Evolutionary conservation across 1,139 yeast genomes (phyloP), one percentile per base, ranked within the genome.

Genomic region (Groenewaldozyma auringiensis): DNA sequence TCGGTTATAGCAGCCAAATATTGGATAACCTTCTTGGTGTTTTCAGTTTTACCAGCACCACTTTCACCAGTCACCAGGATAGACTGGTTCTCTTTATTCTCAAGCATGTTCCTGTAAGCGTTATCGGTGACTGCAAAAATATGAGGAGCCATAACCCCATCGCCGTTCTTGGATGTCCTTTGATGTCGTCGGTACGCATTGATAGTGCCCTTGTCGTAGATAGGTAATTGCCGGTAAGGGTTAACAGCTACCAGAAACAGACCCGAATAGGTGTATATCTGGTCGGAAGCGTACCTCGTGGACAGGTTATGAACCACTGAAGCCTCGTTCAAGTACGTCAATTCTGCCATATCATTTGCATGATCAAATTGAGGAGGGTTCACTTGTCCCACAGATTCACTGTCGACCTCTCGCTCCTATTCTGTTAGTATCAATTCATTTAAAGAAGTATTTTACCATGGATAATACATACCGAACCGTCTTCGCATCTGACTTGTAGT

Each of bases 31-130:
- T 85, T 87, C 64, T 92, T 92, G n/a, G 98, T 92, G 56, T 87
- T 92, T 66, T 92, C 98, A 0, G 98, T 92, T 63, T 92, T 92
- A 47, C 98, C 98, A 0, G 98, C 98, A 51, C 98, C 99, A 25
- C 95, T 84, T 63, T 94, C 99, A 51, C 99, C 99, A 1, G 98
- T 94, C 11, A 94, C 97, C 46, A 94, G 70, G 45, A 94, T 87
- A 14, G 94, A 81, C 66, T 94, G 98, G 64, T 89, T 84, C 58
- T 80, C 81, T 43, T 70, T 74, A 55, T 83, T 81, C 27, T 75
- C 72, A 18, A 87, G 69, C 64, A 92, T 71, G 58, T 83, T 85
- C 50, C 87, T 75, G 57, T 80, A 86, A 1, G 98, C 95, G 39
- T 80, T 79, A 60, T 92, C 96, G 0, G 97, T 86, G 27, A 85